Evolutionary conservation across 2,329 filamentous ascomycete genomes (phyloP).

Genomic region (Botrytis squamosa): DNA sequence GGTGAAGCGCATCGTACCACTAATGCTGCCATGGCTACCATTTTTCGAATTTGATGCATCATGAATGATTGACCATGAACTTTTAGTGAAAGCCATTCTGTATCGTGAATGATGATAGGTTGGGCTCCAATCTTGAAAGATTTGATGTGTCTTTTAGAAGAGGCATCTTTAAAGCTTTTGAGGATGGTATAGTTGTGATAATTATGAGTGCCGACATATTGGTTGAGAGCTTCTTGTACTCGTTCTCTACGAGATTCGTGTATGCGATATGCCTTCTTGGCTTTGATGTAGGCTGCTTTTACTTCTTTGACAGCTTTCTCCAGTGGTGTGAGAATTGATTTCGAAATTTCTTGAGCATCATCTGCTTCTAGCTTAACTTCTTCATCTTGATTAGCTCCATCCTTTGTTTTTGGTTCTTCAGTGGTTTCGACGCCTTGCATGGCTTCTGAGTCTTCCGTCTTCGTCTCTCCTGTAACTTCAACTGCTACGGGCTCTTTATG

Average conservation of each 20-base stretch:
- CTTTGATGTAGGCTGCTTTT: slow-evolving; percentile 76
- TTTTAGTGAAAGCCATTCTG: slow-evolving; percentile 92
- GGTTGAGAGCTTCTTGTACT: slow-evolving; percentile 71
- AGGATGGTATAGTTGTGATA: slow-evolving; percentile 98
- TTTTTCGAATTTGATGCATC: slow-evolving; percentile 99
- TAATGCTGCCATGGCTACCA: slow-evolving; percentile 90
- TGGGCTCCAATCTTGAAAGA: slow-evolving; percentile 76
- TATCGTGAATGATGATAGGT: slow-evolving; percentile 83
- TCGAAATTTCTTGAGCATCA: slow-evolving; percentile 22
- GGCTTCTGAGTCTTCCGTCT: not conserved
- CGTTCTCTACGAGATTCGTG: slow-evolving; percentile 67
- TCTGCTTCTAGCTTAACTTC: slow-evolving; percentile 16
- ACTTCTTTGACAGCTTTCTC: slow-evolving; percentile 69
- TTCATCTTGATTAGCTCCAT: not conserved
- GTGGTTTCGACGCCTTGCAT: slow-evolving; percentile 9
- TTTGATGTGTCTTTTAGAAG: slow-evolving; percentile 86
- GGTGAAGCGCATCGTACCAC: slow-evolving; percentile 82
- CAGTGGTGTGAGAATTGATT: slow-evolving; percentile 46
- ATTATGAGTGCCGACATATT: slow-evolving; percentile 82
- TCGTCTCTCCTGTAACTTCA: not conserved
- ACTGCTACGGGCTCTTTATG: not conserved
- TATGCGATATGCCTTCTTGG: slow-evolving; percentile 83
- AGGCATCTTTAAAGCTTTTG: slow-evolving; percentile 77
- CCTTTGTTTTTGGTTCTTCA: not conserved
- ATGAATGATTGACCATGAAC: slow-evolving; percentile 99